Evolutionary conservation across 2,329 filamentous ascomycete genomes (phyloP).

Genomic region (Pyricularia grisea): DNA sequence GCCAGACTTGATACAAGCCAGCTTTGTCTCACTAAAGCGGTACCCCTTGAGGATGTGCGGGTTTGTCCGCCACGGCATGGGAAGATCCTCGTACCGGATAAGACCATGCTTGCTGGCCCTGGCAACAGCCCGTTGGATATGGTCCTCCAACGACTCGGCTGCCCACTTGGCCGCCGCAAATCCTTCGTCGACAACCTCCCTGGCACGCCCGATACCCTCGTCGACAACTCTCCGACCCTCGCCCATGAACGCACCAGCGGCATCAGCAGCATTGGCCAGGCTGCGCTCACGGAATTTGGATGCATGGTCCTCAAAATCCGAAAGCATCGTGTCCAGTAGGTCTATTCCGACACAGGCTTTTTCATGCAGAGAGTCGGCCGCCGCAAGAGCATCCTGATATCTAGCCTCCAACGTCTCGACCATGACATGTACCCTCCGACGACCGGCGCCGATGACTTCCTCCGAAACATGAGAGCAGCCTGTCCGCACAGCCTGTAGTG

Average conservation of each 20-base stretch:
- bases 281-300: slow-evolving; percentile 72
- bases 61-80: slow-evolving; percentile 88
- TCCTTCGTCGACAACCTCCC: slow-evolving; percentile 69
- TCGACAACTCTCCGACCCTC: slow-evolving; percentile 75
- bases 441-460: slow-evolving; percentile 79
- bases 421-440: slow-evolving; percentile 74
- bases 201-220: slow-evolving; percentile 64
- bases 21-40: slow-evolving; percentile 84
- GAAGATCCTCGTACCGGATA: slow-evolving; percentile 82
- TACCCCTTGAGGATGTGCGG: slow-evolving; percentile 88
- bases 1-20: slow-evolving; percentile 71
- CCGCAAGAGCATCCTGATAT: slow-evolving; percentile 78
- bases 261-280: slow-evolving; percentile 55
- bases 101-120: slow-evolving; percentile 72
- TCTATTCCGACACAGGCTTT: slow-evolving; percentile 84
- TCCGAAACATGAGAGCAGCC: slow-evolving; percentile 85
- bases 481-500: slow-evolving; percentile 76
- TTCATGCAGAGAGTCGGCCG: slow-evolving; percentile 80
- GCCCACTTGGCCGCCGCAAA: slow-evolving; percentile 76
- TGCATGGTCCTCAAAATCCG: slow-evolving; percentile 75
- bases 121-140: slow-evolving; percentile 68
- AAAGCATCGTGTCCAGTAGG: slow-evolving; percentile 74
- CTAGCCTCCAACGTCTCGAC: slow-evolving; percentile 84
- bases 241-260: slow-evolving; percentile 63
- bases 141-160: slow-evolving; percentile 72